phyloP scores from a whole-genome alignment of 768 basidiomycete species.

The Coprinellus micaceus region DNA sequence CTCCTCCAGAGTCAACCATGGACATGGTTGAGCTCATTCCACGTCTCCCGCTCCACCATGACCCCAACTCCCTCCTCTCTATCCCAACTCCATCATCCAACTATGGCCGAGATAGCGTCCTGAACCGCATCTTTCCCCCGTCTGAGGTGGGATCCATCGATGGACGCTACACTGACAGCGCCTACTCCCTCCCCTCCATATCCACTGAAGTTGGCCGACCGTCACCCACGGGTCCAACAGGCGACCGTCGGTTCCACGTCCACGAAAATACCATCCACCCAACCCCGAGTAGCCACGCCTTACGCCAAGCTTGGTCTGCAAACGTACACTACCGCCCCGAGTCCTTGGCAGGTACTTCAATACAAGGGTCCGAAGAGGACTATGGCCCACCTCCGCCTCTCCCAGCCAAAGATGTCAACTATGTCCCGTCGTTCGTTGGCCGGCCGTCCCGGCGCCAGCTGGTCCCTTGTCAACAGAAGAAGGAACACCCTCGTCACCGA shows the following conservation, averaged over 20 bases:
- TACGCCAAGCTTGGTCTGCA: conserved; percentile 7
- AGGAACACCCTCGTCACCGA: not conserved
- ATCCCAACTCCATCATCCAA: not conserved
- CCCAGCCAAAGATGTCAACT: conserved; percentile 2
- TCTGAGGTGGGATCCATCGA: conserved; percentile 9
- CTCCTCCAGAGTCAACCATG: not conserved
- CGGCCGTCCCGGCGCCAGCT: not conserved
- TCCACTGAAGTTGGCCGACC: conserved; percentile 2
- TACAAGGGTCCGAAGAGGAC: not conserved
- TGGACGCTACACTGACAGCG: conserved; percentile 9
- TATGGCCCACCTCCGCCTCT: conserved; percentile 5
- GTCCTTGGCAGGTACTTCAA: not conserved
- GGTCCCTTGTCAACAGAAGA: not conserved
- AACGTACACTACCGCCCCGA: conserved; percentile 1
- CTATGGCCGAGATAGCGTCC: conserved; percentile 24
- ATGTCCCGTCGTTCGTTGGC: not conserved
- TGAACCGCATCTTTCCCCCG: conserved; percentile 23
- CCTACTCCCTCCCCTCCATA: conserved; percentile 8
- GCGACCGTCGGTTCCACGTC: conserved; percentile 7
- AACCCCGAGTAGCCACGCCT: not conserved
- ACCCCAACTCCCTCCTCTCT: not conserved
- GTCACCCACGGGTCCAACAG: not conserved
- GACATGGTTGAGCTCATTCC: not conserved
- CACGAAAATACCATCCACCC: conserved; percentile 6
- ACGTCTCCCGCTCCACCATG: not conserved